phyloP scores from a whole-genome alignment of 1,139 yeast species.

The Hemisphaericaspora subhashii region DNA sequence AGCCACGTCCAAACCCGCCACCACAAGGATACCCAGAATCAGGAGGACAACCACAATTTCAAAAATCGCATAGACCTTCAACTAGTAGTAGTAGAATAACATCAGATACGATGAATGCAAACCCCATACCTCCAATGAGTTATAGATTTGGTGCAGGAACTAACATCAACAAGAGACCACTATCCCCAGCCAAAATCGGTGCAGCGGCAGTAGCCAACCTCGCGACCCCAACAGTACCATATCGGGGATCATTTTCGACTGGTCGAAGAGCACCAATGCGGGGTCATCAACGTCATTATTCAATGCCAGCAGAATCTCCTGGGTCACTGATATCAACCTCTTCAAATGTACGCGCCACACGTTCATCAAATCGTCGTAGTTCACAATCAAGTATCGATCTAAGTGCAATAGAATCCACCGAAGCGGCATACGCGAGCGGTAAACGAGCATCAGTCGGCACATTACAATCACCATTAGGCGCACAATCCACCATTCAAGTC shows the following conservation, averaged over 20 bases:
- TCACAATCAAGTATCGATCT: constrained; percentile 11
- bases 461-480: constrained; percentile 24
- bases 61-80: constrained; percentile 8
- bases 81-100: constrained; percentile 8
- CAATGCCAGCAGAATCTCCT: constrained; percentile 39
- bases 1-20: constrained; percentile 2
- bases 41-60: constrained; percentile 5
- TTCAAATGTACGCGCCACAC: constrained; percentile 6
- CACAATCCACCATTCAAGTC: constrained; percentile 43
- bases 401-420: constrained; percentile 8
- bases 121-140: constrained; percentile 36
- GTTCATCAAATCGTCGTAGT: constrained; percentile 5
- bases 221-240: constrained; percentile 34
- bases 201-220: constrained; percentile 69
- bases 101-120: constrained; percentile 23
- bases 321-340: constrained; percentile 3
- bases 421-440: constrained; percentile 7
- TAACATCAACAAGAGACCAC: constrained; percentile 18
- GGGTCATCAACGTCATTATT: constrained; percentile 43
- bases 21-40: constrained; percentile 8
- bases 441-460: constrained; percentile 7
- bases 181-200: constrained; percentile 72
- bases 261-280: constrained; percentile 6
- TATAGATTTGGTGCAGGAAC: constrained; percentile 44
- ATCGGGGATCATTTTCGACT: constrained; percentile 17